These are phyloP conservation scores for Pseudocohnilembus persalinus DNA, from an alignment of 169 alveolate species.

Conservation along the genomic window DNA sequence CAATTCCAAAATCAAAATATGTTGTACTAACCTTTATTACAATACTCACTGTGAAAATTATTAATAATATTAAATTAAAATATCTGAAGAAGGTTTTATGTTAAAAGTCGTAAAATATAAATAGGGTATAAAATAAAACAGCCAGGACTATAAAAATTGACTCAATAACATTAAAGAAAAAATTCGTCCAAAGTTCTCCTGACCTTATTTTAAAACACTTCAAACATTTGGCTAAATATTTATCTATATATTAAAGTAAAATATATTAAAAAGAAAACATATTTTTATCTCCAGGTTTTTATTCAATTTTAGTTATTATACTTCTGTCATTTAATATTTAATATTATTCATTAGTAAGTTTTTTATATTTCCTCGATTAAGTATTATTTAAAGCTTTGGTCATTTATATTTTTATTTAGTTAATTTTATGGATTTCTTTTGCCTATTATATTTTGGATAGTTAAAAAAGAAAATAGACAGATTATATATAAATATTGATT, in stretches of 20 bases:
- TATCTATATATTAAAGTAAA: background rate
- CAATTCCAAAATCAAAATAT: background rate
- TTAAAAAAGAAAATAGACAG: too few relatives aligned
- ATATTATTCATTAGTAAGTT: too few relatives aligned
- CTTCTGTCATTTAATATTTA: background rate
- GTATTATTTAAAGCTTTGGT: too few relatives aligned
- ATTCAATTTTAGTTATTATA: background rate
- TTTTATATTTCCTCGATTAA: too few relatives aligned
- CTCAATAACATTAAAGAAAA: background rate
- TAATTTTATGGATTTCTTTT: too few relatives aligned
- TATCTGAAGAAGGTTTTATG: background rate
- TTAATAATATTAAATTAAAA: too few relatives aligned
- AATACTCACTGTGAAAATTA: too few relatives aligned
- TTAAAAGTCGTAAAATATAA: too few relatives aligned
- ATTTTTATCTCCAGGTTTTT: too few relatives aligned
- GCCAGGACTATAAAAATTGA: background rate
- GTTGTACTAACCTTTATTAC: background rate
- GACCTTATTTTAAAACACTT: background rate
- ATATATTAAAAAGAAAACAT: background rate
- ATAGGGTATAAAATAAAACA: background rate
- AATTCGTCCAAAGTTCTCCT: background rate
- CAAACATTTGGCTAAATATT: background rate
- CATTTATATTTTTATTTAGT: too few relatives aligned
- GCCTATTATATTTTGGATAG: too few relatives aligned
- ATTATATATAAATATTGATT: too few relatives aligned